phyloP scores from a whole-genome alignment of 495 filamentous ascomycete species.

The Penicillium paxilli region DNA sequence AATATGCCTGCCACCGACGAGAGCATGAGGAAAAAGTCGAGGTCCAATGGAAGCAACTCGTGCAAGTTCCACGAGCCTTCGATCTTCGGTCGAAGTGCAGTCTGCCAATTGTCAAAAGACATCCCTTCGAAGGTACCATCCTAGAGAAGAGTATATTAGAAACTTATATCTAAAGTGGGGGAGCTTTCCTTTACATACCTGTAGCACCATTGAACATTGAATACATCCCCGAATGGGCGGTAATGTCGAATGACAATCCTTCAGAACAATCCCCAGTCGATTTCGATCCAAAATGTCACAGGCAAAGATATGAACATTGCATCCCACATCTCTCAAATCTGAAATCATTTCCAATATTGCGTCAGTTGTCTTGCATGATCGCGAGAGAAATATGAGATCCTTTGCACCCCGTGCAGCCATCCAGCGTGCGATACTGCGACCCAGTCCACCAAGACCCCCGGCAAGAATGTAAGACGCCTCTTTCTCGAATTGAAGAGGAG shows the following conservation, averaged over 20 bases:
- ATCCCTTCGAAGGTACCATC: constrained; percentile 43
- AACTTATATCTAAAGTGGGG: neutral
- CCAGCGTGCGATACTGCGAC: constrained; percentile 38
- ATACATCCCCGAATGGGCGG: constrained; percentile 40
- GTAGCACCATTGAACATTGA: constrained; percentile 42
- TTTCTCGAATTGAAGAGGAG: constrained; percentile 20
- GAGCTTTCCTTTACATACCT: constrained; percentile 24
- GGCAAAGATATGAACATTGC: constrained; percentile 11
- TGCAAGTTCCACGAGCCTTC: constrained; percentile 33
- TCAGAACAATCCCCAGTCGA: constrained; percentile 14
- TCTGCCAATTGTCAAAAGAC: constrained; percentile 29
- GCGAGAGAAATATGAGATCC: constrained; percentile 26
- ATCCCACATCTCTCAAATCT: constrained; percentile 14
- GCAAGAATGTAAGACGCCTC: constrained; percentile 26
- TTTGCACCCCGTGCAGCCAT: constrained; percentile 35
- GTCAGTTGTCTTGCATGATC: constrained; percentile 13
- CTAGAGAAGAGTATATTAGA: constrained; percentile 2
- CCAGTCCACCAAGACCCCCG: constrained; percentile 44
- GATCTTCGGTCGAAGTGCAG: constrained; percentile 23
- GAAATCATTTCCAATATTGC: constrained; percentile 10
- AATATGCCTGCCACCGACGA: constrained; percentile 38
- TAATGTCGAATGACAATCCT: constrained; percentile 2
- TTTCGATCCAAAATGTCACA: constrained; percentile 22
- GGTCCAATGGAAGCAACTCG: constrained; percentile 11
- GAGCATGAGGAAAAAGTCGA: constrained; percentile 40